Evolutionary conservation across 495 filamentous ascomycete species (phyloP).

Genomic region (Acidiella bohemica): DNA sequence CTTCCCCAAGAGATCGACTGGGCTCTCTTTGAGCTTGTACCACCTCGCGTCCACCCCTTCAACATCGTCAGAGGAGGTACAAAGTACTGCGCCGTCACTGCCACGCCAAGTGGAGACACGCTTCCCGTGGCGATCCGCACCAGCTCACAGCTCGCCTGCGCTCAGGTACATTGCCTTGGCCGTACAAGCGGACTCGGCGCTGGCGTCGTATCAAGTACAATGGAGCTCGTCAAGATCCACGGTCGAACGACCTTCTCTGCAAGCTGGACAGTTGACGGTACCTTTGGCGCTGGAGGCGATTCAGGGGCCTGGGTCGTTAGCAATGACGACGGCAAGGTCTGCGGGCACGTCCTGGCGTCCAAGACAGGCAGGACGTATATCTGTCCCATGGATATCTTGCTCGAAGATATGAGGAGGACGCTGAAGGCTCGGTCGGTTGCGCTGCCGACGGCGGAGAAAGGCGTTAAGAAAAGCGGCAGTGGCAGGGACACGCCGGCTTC

Average conservation of each 20-base stretch:
- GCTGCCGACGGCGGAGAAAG: no score
- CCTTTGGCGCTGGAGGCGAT: slow-evolving; percentile 72
- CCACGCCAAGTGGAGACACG: slow-evolving; percentile 11
- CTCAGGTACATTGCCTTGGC: slow-evolving; percentile 79
- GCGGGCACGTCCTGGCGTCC: slow-evolving; percentile 76
- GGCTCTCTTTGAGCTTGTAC: slow-evolving; percentile 74
- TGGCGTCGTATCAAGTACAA: slow-evolving; percentile 57
- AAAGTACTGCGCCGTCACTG: slow-evolving; percentile 5
- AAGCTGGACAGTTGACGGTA: slow-evolving; percentile 65
- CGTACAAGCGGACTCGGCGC: slow-evolving; percentile 73
- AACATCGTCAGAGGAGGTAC: slow-evolving; percentile 48
- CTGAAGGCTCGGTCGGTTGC: not conserved
- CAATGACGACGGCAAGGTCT: slow-evolving; percentile 61
- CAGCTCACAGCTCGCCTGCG: slow-evolving; percentile 44
- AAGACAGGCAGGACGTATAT: slow-evolving; percentile 70
- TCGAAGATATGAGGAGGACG: slow-evolving; percentile 57
- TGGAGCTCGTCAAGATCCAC: slow-evolving; percentile 70
- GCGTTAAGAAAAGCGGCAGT: not conserved
- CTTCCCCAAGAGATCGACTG: slow-evolving; percentile 89
- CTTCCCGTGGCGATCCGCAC: slow-evolving; percentile 29
- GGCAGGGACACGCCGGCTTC: not conserved
- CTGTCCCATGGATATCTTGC: slow-evolving; percentile 81
- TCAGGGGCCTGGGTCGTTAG: slow-evolving; percentile 90
- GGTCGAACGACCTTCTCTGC: slow-evolving; percentile 67
- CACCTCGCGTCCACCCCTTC: slow-evolving; percentile 52